Evolutionary conservation across 306 rosid species (phyloP).

Genomic region (Lathyrus sativus): DNA sequence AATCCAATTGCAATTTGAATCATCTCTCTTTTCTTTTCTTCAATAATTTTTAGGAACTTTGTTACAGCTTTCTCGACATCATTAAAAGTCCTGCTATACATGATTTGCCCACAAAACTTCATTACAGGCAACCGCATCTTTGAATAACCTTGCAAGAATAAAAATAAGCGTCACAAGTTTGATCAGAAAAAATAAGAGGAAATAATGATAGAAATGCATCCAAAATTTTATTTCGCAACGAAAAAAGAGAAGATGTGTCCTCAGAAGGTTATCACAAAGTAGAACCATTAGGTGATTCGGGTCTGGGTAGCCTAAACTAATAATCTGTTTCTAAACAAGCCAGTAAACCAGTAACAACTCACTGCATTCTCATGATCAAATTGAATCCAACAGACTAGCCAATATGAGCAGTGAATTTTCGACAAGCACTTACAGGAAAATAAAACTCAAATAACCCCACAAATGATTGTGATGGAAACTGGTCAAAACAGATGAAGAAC

Average conservation of each 20-base stretch:
- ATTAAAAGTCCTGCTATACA: constrained; percentile 61
- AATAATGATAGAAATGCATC: background rate
- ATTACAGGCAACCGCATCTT: constrained; percentile 62
- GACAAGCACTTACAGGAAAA: background rate
- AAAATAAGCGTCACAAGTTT: background rate
- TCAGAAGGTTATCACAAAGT: no score
- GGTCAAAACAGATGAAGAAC: background rate
- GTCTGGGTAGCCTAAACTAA: no score
- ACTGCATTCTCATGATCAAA: no score
- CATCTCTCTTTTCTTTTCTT: constrained; percentile 44
- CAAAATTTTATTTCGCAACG: no score
- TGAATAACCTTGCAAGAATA: constrained; percentile 37
- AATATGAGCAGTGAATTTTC: background rate
- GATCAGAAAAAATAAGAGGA: constrained; percentile 10
- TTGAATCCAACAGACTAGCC: background rate
- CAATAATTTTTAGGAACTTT: constrained; percentile 42
- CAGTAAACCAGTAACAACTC: no score
- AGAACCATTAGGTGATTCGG: no score
- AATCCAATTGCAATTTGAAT: constrained; percentile 57
- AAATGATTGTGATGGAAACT: background rate
- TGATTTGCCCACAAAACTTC: constrained; percentile 68
- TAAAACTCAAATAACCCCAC: no score
- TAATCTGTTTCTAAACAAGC: no score
- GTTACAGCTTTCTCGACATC: constrained; percentile 62
- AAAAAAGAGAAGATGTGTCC: no score